These are phyloP conservation scores for Colletotrichum paranaense DNA, from an alignment of 2,329 filamentous ascomycete species.

Conservation along the genomic window DNA sequence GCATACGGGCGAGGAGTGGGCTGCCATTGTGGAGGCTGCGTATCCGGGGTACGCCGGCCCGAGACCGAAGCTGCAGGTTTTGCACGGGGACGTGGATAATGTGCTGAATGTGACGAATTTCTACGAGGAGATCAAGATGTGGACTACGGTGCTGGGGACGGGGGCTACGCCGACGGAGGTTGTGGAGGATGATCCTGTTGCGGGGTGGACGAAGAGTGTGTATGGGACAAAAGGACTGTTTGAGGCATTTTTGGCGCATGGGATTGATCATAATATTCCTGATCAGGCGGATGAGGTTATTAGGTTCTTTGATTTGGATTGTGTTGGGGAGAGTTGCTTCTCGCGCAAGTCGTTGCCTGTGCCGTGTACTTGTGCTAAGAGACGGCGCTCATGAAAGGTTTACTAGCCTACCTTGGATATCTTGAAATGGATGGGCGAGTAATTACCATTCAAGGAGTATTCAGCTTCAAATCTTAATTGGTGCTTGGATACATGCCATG, in stretches of 20 bases:
- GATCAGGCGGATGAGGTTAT: conserved; percentile 36
- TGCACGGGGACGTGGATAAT: conserved; percentile 65
- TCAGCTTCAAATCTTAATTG: background rate
- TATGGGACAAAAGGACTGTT: conserved; percentile 34
- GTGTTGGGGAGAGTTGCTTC: conserved; percentile 34
- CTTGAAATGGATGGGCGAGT: background rate
- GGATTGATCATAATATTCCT: conserved; percentile 36
- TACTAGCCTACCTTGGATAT: background rate
- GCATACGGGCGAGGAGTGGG: conserved; percentile 48
- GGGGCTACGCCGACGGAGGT: conserved; percentile 23
- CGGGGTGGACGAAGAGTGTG: conserved; percentile 37
- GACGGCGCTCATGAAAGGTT: background rate
- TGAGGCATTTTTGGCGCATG: conserved; percentile 35
- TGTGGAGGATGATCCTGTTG: conserved; percentile 13
- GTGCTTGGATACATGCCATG: fast-evolving
- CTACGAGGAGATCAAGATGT: conserved; percentile 65
- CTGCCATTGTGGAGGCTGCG: conserved; percentile 49
- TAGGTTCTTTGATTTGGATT: conserved; percentile 37
- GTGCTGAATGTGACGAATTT: conserved; percentile 64
- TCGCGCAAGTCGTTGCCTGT: conserved; percentile 32
- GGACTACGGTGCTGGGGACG: conserved; percentile 51
- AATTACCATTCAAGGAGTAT: background rate
- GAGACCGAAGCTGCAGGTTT: conserved; percentile 67
- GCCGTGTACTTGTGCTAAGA: background rate
- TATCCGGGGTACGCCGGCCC: conserved; percentile 62